These are phyloP conservation scores for Hemileccinum impolitum DNA, from an alignment of 768 basidiomycete genomes.

Conservation along the genomic window DNA sequence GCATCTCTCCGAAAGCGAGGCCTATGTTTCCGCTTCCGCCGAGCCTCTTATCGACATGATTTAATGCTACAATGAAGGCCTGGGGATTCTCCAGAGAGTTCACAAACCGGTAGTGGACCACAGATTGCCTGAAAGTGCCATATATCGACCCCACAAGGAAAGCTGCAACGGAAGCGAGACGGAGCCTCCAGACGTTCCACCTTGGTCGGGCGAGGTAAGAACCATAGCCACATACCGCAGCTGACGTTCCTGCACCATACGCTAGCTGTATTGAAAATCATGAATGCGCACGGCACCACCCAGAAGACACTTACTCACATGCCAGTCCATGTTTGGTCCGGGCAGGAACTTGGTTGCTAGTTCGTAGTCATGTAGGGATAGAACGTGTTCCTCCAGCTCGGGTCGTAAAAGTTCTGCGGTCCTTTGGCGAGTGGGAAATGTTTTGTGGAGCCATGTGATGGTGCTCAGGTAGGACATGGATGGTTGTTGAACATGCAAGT, in stretches of 20 bases:
- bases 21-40: constrained; percentile 30
- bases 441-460: constrained; percentile 38
- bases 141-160: constrained; percentile 31
- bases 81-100: constrained; percentile 30
- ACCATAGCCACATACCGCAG: constrained; percentile 25
- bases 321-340: constrained; percentile 42
- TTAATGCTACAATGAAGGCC: constrained; percentile 30
- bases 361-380: constrained; percentile 50
- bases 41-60: constrained; percentile 29
- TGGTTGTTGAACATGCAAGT: too few relatives aligned
- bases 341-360: constrained; percentile 53
- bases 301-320: constrained; percentile 39
- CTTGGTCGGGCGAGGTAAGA: constrained; percentile 26
- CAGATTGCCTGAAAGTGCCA: constrained; percentile 30
- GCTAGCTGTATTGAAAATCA: constrained; percentile 11
- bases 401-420: constrained; percentile 29
- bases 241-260: constrained; percentile 24
- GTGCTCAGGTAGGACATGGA: constrained; percentile 27
- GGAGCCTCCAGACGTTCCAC: constrained; percentile 25
- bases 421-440: constrained; percentile 42
- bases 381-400: constrained; percentile 27
- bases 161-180: constrained; percentile 22
- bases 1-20: constrained; percentile 23
- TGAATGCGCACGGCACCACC: background rate
- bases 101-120: constrained; percentile 29